Evolutionary conservation across 2,329 filamentous ascomycete genomes (phyloP).

Genomic region (Chrysoporthe cubensis): DNA sequence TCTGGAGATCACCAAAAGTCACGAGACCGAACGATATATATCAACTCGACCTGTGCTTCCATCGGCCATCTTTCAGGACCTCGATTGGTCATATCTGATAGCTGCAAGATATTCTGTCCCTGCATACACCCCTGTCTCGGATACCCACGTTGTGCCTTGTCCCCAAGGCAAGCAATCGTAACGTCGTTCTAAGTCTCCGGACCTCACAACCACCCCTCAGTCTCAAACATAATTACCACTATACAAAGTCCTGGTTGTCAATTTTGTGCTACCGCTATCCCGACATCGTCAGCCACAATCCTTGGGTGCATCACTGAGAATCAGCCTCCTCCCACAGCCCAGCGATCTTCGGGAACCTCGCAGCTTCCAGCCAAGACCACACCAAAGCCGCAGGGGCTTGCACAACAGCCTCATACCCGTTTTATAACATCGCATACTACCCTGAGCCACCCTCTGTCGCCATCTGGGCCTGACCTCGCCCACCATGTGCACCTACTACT

Average conservation of each 20-base stretch:
- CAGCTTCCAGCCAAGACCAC: background rate
- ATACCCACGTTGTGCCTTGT: slow-evolving; percentile 10
- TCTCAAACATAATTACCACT: background rate
- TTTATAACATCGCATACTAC: background rate
- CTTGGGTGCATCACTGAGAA: background rate
- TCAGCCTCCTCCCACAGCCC: background rate
- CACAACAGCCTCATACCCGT: background rate
- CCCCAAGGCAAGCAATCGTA: background rate
- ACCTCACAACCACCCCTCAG: background rate
- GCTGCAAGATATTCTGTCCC: slow-evolving; percentile 16
- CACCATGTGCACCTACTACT: slow-evolving; percentile 55
- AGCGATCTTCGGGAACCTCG: background rate
- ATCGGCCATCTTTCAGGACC: background rate
- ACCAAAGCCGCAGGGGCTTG: slow-evolving; percentile 5
- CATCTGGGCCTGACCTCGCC: slow-evolving; percentile 2
- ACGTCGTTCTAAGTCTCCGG: slow-evolving; percentile 4
- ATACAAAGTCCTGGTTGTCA: background rate
- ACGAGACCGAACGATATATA: slow-evolving; percentile 26
- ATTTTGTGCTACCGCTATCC: slow-evolving; percentile 2
- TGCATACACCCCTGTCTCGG: slow-evolving; percentile 21
- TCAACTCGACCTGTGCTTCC: slow-evolving; percentile 19
- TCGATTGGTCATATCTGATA: slow-evolving; percentile 16
- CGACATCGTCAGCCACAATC: slow-evolving; percentile 7
- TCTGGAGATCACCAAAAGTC: slow-evolving; percentile 14
- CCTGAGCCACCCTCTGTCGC: background rate